Percentiles rank a stretch among this genome's conserved stretches.
Conservation (phyloP, 306 rosid species). For the Gynostemma pentaphyllum region DNA sequence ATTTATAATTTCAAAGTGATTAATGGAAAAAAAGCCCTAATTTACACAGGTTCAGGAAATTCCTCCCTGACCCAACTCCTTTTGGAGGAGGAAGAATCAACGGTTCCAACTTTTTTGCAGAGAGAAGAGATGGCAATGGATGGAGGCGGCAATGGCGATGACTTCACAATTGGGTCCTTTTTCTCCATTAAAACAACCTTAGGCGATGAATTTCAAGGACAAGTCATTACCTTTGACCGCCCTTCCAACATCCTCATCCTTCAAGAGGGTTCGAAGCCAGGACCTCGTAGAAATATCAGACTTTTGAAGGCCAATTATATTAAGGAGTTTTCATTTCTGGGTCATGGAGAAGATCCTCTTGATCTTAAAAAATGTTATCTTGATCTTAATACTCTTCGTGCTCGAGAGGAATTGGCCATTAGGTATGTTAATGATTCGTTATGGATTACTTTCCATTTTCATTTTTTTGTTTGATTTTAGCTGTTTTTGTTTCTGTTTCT, state of each 20-base stretch:
- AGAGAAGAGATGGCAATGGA: conserved; percentile 40
- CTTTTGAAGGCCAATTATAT: conserved; percentile 62
- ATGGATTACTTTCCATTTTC: neutral
- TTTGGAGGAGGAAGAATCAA: conserved; percentile 8
- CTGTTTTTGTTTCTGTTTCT: no score
- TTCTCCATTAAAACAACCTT: conserved; percentile 73
- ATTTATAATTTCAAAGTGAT: neutral
- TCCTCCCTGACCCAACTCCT: conserved; percentile 6
- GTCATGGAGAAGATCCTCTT: conserved; percentile 72
- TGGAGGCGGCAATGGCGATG: conserved; percentile 42
- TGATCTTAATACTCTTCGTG: conserved; percentile 57
- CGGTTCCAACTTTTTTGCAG: conserved; percentile 5
- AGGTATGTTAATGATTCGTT: conserved; percentile 27
- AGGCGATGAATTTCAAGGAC: conserved; percentile 80
- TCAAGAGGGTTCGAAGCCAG: conserved; percentile 58
- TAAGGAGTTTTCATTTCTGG: conserved; percentile 53
- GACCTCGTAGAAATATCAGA: conserved; percentile 59
- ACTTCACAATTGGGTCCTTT: conserved; percentile 59
- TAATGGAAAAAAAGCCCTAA: conserved; percentile 2
- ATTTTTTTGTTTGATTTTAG: neutral
- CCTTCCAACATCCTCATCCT: conserved; percentile 72
- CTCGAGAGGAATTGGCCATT: conserved; percentile 62
- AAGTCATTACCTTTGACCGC: conserved; percentile 78
- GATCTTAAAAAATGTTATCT: conserved; percentile 42
- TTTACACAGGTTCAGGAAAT: neutral